Evolutionary conservation across 1,139 yeast species (phyloP), one percentile per base, ranked within the genome.

Genomic region (Cylindricascospora bacillispora): DNA sequence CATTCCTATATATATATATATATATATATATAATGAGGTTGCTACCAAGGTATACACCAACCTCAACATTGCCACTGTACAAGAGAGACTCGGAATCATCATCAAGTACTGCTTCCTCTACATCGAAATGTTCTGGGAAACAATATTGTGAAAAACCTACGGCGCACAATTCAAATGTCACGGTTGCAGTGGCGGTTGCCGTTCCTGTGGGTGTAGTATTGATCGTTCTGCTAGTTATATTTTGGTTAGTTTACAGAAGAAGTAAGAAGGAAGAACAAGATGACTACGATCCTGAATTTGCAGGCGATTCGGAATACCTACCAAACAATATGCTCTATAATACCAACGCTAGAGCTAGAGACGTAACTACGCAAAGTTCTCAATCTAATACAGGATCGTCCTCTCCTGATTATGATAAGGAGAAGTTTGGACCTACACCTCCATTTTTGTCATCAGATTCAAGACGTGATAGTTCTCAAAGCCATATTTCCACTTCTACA

Each of bases 201-300:
- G 61, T 77, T 15, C 89, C 92, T 0, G 67, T 67, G 9, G 67
- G 63, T 5, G 62, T 72, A 3, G 65, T 74, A 24, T 39, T 59
- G 4, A 19, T 59, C 2, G 60, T 70, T 9, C 52, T 78, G 28
- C 66, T 69, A 1, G 22, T 36, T 36, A 67, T 76, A 39, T 52
- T 73, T 22, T 61, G 56, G 44, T 63, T 67, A 43, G 70, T 69
- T 25, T 76, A 73, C 47, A 60, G 68, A 35, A 71, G 67, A 44
- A 70, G 69, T 36, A 73, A 69, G 49, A 67, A 65, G 41, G 62
- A 58, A 37, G 51, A 72, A 38, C 54, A 62, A 31, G 61, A 65
- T 49, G 82, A 74, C 40, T 67, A 71, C 40, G 83, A 77, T 50
- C 85, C 85, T 3, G 85, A 77, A 45, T 76, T 76, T 47, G 78